Conservation (phyloP, 139 green algal species). For the Haematococcus lacustris region DNA sequence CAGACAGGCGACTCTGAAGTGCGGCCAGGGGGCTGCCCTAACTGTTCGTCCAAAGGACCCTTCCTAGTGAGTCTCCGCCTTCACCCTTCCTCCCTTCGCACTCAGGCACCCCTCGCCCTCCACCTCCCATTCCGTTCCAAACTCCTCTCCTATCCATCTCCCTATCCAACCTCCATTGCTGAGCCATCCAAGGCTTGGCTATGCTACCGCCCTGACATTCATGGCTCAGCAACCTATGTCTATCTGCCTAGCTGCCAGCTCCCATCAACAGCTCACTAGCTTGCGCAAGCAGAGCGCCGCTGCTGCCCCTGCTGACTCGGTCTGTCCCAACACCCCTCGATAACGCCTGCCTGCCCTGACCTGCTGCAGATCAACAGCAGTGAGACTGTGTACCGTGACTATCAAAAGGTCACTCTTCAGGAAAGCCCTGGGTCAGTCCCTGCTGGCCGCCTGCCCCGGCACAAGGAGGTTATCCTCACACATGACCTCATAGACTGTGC, state of each 20-base stretch:
- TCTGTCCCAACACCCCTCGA: not conserved
- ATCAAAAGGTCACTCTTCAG: constrained; percentile 97
- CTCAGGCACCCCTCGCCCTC: too few relatives aligned
- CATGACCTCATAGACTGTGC: constrained; percentile 94
- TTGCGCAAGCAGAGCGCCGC: not conserved
- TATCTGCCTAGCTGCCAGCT: not conserved
- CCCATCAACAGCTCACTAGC: not conserved
- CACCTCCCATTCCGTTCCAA: too few relatives aligned
- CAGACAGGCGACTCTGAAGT: constrained; percentile 61
- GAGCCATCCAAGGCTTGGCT: not conserved
- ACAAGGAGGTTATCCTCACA: constrained; percentile 94
- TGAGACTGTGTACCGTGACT: constrained; percentile 97
- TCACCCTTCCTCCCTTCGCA: too few relatives aligned
- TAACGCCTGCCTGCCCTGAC: not conserved
- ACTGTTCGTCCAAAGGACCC: constrained; percentile 83
- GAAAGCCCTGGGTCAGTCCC: constrained; percentile 86
- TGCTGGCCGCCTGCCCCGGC: constrained; percentile 87
- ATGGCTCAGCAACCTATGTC: not conserved
- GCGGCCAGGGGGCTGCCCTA: constrained; percentile 70
- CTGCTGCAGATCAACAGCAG: constrained; percentile 65
- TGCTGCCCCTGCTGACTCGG: not conserved
- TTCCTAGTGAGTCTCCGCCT: constrained; percentile 82
- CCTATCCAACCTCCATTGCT: too few relatives aligned
- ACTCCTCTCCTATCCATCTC: too few relatives aligned
- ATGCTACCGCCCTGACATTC: not conserved